phyloP scores from a whole-genome alignment of 768 basidiomycete genomes.

The Russula vinacea region DNA sequence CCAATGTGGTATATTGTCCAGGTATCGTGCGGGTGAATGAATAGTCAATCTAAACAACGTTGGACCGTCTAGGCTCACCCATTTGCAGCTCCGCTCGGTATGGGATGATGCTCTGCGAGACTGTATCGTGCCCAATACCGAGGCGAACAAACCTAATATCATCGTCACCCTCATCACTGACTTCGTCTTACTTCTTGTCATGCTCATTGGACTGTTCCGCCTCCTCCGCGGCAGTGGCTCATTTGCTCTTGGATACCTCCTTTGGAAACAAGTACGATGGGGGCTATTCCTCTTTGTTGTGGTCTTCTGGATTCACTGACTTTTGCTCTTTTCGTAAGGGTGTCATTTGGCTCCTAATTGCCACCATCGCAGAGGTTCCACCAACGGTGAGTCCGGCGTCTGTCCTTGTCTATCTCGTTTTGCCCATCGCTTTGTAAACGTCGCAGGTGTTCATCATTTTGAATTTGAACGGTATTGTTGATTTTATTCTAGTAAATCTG shows the following conservation, averaged over 20 bases:
- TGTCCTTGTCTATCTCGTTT: background rate
- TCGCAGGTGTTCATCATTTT: background rate
- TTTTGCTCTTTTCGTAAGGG: background rate
- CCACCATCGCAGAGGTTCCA: background rate
- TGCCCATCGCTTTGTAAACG: background rate
- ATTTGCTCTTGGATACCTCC: background rate
- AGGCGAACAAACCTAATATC: background rate
- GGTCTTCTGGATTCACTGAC: background rate
- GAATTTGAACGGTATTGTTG: background rate
- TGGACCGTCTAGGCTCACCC: background rate
- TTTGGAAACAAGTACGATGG: conserved; percentile 7
- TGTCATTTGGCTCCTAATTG: conserved; percentile 1
- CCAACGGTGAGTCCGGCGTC: background rate
- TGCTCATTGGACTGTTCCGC: background rate
- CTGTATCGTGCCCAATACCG: background rate
- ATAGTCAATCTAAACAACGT: background rate
- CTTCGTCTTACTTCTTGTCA: background rate
- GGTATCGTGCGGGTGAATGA: background rate
- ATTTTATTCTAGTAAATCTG: background rate
- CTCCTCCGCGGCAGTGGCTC: background rate
- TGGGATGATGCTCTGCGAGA: background rate
- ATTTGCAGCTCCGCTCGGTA: background rate
- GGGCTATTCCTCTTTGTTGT: background rate
- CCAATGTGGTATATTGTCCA: background rate
- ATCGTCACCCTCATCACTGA: background rate